These are phyloP conservation scores for Gaertneriomyces sp. DNA, from an alignment of 192 early-diverging fungal species.

Conservation along the genomic window DNA sequence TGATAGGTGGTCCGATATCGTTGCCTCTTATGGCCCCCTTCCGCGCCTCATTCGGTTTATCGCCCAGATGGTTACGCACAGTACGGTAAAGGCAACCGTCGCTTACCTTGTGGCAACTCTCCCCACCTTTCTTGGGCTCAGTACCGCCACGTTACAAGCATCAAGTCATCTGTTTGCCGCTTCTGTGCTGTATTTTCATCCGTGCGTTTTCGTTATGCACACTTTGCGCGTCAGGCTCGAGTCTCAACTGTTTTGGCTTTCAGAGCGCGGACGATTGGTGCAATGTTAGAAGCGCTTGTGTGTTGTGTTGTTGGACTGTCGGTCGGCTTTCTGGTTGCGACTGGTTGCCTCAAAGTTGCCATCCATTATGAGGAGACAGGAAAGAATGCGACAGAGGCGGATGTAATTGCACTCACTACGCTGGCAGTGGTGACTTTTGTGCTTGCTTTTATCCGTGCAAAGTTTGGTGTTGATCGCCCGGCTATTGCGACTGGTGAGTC, in stretches of 20 bases:
- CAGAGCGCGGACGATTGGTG: conserved; percentile 26
- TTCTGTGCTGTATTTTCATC: conserved; percentile 26
- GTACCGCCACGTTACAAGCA: neutral
- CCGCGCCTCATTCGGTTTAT: no score
- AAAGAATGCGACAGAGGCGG: conserved; percentile 21
- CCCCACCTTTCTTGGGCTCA: neutral
- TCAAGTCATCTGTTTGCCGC: conserved; percentile 17
- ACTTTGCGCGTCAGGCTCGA: neutral
- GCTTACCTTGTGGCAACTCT: conserved; percentile 17
- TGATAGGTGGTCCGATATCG: no score
- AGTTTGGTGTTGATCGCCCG: conserved; percentile 31
- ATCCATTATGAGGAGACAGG: conserved; percentile 13
- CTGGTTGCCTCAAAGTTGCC: conserved; percentile 11
- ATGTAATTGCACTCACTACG: conserved; percentile 13
- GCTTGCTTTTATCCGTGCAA: conserved; percentile 54
- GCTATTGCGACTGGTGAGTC: conserved; percentile 49
- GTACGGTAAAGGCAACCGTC: conserved; percentile 12
- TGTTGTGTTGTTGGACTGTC: conserved; percentile 20
- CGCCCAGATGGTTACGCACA: neutral
- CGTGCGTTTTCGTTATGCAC: conserved; percentile 7
- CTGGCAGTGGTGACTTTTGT: conserved; percentile 34
- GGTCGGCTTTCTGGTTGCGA: conserved; percentile 15
- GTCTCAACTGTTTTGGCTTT: neutral
- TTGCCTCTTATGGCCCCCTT: no score
- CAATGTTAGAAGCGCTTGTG: conserved; percentile 25